Evolutionary conservation across 169 alveolate species (phyloP), one percentile per base, ranked within the genome.

Genomic region (Plasmodium coatneyi): DNA sequence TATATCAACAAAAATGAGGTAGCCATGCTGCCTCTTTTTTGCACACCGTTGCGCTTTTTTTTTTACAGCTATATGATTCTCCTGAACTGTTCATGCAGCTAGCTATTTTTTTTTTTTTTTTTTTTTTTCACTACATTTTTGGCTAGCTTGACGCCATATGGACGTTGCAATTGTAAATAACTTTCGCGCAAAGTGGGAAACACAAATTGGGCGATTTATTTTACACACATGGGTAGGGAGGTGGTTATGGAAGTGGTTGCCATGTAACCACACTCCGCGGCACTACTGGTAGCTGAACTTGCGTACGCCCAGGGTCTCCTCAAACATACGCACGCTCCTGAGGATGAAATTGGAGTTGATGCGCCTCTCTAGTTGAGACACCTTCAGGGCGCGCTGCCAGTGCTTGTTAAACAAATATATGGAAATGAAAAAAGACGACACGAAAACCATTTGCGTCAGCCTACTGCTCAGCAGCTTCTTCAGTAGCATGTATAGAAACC

Each of bases 371-470:
- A 87, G 74, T 25, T 87, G 89, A 1, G 93, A 32, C 28, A 87
- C 52, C 81, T 87, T 87, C n/a, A 87, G 82, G 25, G 87, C 93
- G 30, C 89, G 41, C 43, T 87, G 83, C 93, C 93, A 87, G 32
- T 87, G 93, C 71, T 87, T 87, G 34, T 87, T 78, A 60, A 79
- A 34, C 43, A 87, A 30, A 46, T 34, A 87, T 43, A 52, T 41
- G 30, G 93, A 87, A 60, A 87, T 56, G 70, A 87, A 79, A 76
- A 87, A 52, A 9, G 93, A 87, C 46, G 93, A 87, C 0, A 87
- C 89, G 70, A 87, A 54, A 49, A 87, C 32, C 93, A 87, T 87
- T 87, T 87, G 93, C 70, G 80, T 71, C 41, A 87, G 43, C 66
- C 82, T 76, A 28, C 93, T 87, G n/a, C 93, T 76, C 39, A 87